Conservation (phyloP, 176 grass and related monocot species). For the Dendrocalamus sinicus region DNA sequence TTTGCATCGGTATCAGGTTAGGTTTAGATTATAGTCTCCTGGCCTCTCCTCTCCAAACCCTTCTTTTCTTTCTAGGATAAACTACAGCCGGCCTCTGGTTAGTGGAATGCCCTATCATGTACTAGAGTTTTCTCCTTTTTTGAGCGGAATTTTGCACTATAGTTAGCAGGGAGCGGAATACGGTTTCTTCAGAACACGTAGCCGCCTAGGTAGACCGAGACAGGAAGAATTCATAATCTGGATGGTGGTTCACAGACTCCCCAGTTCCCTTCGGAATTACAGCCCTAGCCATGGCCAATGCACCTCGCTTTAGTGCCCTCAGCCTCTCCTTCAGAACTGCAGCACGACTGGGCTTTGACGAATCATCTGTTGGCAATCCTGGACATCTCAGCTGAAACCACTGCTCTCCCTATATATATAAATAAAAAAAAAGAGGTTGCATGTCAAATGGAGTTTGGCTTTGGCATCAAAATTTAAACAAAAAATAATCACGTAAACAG, state of each 20-base stretch:
- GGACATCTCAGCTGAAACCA: constrained; percentile 61
- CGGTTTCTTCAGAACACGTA: background rate
- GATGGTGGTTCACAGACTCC: constrained; percentile 61
- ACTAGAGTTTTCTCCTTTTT: constrained; percentile 4
- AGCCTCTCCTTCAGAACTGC: constrained; percentile 66
- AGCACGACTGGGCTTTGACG: background rate
- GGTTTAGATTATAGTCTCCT: background rate
- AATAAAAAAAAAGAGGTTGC: constrained; percentile 1
- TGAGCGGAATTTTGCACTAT: background rate
- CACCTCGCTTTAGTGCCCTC: constrained; percentile 62
- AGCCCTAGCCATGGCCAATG: constrained; percentile 61
- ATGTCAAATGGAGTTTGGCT: background rate
- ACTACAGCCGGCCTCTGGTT: constrained; percentile 47
- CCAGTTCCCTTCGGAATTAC: constrained; percentile 46
- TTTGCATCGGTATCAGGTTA: too few species aligned
- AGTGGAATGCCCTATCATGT: constrained; percentile 36
- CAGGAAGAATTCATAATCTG: constrained; percentile 77
- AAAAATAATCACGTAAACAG: background rate
- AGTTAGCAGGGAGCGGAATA: background rate
- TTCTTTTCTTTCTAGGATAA: constrained; percentile 1
- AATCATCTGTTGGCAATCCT: background rate
- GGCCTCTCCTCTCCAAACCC: background rate
- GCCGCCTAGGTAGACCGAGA: constrained; percentile 56
- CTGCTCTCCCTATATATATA: constrained; percentile 55
- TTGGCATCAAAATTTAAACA: constrained; percentile 15